Evolutionary conservation across 306 rosid species (phyloP).

Genomic region (peach (Prunus persica)): Prunus_persica_NCBIv2 NC_034009.1:43238501-43239000

Average conservation of each 20-base stretch:
- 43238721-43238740: neutral
- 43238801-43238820: neutral
- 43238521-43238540: slow-evolving; percentile 25
- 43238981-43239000: neutral
- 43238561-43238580: slow-evolving; percentile 12
- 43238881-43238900: neutral
- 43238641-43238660: slow-evolving; percentile 69
- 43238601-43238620: slow-evolving; percentile 84
- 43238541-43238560: slow-evolving; percentile 12
- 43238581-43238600: slow-evolving; percentile 64
- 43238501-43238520: slow-evolving; percentile 99
- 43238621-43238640: slow-evolving; percentile 90
- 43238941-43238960: neutral
- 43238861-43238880: neutral
- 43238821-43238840: neutral
- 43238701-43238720: neutral
- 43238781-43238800: neutral
- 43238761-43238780: neutral
- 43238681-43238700: slow-evolving; percentile 14
- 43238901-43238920: neutral
- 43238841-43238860: neutral
- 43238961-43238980: neutral
- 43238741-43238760: neutral
- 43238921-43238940: neutral
- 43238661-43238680: slow-evolving; percentile 49